phyloP scores from a whole-genome alignment of 257 asterid species.

The Buddleja alternifolia region DNA sequence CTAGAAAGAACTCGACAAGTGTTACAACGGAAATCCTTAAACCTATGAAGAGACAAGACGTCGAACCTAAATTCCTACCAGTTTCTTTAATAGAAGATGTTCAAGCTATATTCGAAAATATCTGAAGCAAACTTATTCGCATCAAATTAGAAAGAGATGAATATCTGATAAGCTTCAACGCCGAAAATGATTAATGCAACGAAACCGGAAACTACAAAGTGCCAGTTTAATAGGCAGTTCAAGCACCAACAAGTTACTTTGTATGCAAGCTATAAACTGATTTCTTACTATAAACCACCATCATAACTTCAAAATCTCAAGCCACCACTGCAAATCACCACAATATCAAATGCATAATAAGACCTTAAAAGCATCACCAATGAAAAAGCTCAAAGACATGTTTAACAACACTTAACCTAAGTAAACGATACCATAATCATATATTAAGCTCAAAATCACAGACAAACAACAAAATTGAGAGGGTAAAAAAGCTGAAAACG shows the following conservation, averaged over 20 bases:
- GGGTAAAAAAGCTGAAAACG: background rate
- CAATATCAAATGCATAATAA: background rate
- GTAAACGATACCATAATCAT: too few relatives aligned
- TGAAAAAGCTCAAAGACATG: too few relatives aligned
- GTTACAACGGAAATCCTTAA: background rate
- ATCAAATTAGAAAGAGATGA: too few relatives aligned
- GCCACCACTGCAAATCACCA: background rate
- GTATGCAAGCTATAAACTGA: background rate
- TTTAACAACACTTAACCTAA: too few relatives aligned
- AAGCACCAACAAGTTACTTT: background rate
- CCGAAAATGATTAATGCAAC: too few relatives aligned
- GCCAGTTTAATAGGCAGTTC: background rate
- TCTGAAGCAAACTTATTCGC: background rate
- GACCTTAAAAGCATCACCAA: background rate
- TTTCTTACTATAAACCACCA: background rate
- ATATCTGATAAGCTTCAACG: too few relatives aligned
- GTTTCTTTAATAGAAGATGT: background rate
- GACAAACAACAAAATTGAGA: background rate
- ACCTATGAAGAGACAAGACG: background rate
- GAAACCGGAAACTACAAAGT: background rate
- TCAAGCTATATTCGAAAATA: background rate
- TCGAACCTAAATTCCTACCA: background rate
- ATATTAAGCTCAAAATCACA: background rate
- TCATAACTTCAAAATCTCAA: background rate
- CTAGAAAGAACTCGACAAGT: too few relatives aligned